Percentiles rank a stretch among this genome's conserved stretches.
Conservation (phyloP, 768 basidiomycete species). For the Heimioporus sp. region DNA sequence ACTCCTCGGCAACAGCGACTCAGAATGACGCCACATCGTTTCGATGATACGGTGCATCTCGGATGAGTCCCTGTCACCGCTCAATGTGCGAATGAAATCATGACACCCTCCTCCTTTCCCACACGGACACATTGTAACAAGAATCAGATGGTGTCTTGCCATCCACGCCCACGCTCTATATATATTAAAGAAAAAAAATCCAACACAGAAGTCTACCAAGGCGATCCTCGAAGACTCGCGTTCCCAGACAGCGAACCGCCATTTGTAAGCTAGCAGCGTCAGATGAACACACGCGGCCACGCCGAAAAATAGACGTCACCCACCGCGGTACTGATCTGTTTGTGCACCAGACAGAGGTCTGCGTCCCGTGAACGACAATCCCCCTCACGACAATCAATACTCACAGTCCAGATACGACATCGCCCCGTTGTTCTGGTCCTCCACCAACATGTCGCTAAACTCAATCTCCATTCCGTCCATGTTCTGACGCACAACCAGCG, state of each 20-base stretch:
- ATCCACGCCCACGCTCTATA: too few relatives aligned
- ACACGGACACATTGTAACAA: neutral
- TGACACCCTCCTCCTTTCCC: neutral
- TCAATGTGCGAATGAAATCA: conserved; percentile 6
- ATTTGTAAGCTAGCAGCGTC: conserved; percentile 24
- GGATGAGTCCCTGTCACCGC: neutral
- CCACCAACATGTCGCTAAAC: conserved; percentile 95
- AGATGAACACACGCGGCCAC: conserved; percentile 1
- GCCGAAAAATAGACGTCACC: neutral
- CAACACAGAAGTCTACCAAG: conserved; percentile 24
- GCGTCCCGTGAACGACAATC: neutral
- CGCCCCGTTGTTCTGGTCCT: conserved; percentile 96
- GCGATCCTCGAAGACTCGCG: conserved; percentile 30
- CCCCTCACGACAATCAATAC: conserved; percentile 24
- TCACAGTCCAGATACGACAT: conserved; percentile 89
- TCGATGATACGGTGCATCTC: too few relatives aligned
- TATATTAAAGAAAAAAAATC: conserved; percentile 1
- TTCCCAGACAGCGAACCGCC: conserved; percentile 27
- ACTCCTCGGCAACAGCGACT: too few relatives aligned
- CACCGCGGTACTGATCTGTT: conserved; percentile 31
- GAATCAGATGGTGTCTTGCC: too few relatives aligned
- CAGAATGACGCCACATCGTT: too few relatives aligned
- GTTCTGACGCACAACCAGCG: conserved; percentile 86
- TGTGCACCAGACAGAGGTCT: conserved; percentile 35
- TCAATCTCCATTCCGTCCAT: conserved; percentile 92